Conservation (phyloP, 1,139 yeast species). For the Suzukiozyma palmioleophila region DNA sequence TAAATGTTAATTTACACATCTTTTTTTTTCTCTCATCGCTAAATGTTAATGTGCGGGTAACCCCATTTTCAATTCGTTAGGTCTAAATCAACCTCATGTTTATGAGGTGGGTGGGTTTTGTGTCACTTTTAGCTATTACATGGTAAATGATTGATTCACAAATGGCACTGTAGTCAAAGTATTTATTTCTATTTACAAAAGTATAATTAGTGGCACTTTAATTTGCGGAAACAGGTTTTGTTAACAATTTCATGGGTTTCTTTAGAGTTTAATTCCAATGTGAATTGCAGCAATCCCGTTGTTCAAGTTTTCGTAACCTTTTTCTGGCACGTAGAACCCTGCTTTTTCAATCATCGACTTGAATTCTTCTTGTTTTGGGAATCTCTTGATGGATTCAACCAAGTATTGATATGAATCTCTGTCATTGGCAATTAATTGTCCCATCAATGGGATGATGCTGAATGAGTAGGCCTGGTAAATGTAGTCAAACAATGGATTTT, state of each 20-base stretch:
- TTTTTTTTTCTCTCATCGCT: too few species aligned
- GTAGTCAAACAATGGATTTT: constrained; percentile 68
- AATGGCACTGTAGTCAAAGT: too few species aligned
- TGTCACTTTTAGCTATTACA: too few species aligned
- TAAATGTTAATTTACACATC: too few species aligned
- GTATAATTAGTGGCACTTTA: too few species aligned
- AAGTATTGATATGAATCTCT: constrained; percentile 93
- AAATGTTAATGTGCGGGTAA: too few species aligned
- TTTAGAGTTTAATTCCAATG: constrained; percentile 77
- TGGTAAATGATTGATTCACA: too few species aligned
- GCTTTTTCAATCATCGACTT: constrained; percentile 91
- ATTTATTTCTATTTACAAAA: too few species aligned
- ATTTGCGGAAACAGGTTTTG: too few species aligned
- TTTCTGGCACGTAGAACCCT: constrained; percentile 82
- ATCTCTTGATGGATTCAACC: constrained; percentile 87
- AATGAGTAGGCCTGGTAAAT: constrained; percentile 86
- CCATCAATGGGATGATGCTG: constrained; percentile 86
- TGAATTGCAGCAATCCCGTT: constrained; percentile 97
- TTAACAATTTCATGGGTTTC: background rate
- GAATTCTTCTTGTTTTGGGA: constrained; percentile 90
- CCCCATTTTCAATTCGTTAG: too few species aligned
- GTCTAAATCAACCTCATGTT: too few species aligned
- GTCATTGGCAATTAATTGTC: constrained; percentile 91
- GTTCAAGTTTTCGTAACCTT: constrained; percentile 92
- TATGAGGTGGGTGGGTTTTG: too few species aligned